Evolutionary conservation across 1,284 basidiomycete species (phyloP), one percentile per base, ranked within the genome.

Genomic region (Naganishia sp.): DNA sequence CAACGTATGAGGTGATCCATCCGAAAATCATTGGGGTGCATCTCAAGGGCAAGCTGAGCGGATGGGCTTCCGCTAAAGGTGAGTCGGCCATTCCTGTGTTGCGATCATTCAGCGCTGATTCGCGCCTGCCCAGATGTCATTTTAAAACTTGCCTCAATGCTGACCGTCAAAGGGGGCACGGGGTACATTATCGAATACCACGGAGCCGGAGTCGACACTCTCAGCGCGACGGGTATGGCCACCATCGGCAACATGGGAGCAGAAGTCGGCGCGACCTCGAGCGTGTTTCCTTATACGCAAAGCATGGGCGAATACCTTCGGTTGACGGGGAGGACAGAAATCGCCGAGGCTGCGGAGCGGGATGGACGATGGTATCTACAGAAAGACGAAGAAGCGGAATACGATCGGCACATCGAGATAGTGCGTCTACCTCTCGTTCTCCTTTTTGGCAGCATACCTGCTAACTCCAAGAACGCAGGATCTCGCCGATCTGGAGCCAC

Each of bases 191-290:
- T 97, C 68, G 94, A 97, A 80, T 97, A 97, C 77, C 94, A 91
- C 76, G 94, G 94, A 6, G 86, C 90, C n/a, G 93, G 93, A 13
- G 89, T 95, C 9, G 83, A 83, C 67, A 83, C 83, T 64, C 90
- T 94, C 72, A 94, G 92, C 23, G 94, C 92, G 72, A 97, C 94
- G 66, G 92, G 90, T 52, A 79, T 94, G 66, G 92, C 92, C 0
- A 94, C 92, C 3, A 88, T 94, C 66, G 88, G 90, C 45, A 95
- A 95, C 78, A 97, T 97, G 94, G 94, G 94, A 57, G 94, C 94
- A n/a, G 94, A 97, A 81, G 91, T 97, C 23, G 94, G 94, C 51
- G 94, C 94, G 9, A 97, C 94, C 3, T 95, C 94, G 0, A 93
- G 91, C 2, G 90, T 89, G 3, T 97, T 97, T 83, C 92, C 92